Conservation (phyloP, 106 monocot species). For the Dioscorea alata region DNA sequence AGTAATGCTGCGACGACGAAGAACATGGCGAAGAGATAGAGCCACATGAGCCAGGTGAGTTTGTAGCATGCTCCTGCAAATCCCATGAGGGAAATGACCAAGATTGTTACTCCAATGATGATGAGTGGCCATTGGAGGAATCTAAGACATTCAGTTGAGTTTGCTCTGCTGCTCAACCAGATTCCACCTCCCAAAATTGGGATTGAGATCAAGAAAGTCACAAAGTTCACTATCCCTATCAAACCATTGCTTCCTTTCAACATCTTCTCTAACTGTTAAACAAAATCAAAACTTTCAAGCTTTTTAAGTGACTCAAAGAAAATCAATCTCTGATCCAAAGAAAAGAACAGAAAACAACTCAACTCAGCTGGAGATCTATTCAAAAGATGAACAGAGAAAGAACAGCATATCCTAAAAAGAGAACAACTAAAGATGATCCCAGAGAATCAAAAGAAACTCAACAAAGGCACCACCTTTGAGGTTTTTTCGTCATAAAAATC, state of each 20-base stretch:
- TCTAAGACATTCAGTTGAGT: constrained; percentile 69
- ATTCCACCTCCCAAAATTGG: constrained; percentile 78
- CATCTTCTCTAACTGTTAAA: constrained; percentile 14
- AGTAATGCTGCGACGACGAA: constrained; percentile 54
- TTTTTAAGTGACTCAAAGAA: background rate
- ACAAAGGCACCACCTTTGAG: no score
- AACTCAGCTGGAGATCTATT: no score
- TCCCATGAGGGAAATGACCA: constrained; percentile 81
- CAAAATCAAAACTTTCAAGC: no score
- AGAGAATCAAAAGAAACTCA: no score
- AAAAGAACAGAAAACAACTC: no score
- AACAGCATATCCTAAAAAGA: background rate
- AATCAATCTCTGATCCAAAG: background rate
- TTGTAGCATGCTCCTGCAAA: constrained; percentile 79
- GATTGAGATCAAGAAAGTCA: constrained; percentile 69
- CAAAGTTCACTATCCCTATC: constrained; percentile 59
- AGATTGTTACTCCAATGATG: constrained; percentile 47
- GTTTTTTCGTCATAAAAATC: no score
- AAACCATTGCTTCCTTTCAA: constrained; percentile 43
- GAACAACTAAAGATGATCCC: background rate
- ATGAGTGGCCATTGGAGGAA: constrained; percentile 90
- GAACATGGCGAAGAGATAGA: constrained; percentile 85
- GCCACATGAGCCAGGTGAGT: constrained; percentile 51
- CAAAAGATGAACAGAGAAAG: no score
- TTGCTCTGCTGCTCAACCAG: constrained; percentile 43